These are phyloP conservation scores for Cordyceps farinosa DNA, from an alignment of 2,329 filamentous ascomycete genomes.

Conservation along the genomic window DNA sequence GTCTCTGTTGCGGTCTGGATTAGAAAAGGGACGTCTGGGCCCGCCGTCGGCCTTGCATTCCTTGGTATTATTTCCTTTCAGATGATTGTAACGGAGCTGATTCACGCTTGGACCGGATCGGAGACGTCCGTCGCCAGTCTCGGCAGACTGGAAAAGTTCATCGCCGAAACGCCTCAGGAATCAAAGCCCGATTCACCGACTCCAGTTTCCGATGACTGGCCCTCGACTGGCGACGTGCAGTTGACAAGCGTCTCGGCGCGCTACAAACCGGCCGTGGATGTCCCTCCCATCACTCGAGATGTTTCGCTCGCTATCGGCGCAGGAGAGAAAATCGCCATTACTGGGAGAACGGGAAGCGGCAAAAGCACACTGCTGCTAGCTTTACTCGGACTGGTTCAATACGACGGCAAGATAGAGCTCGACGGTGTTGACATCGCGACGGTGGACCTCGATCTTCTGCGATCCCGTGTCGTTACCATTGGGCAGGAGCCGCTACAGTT, in stretches of 20 bases:
- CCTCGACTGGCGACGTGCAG: background rate
- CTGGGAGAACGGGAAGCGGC: background rate
- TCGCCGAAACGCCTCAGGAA: background rate
- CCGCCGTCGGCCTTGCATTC: conserved; percentile 2
- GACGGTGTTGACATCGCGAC: conserved; percentile 39
- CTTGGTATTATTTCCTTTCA: background rate
- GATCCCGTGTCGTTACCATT: conserved; percentile 39
- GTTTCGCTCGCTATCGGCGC: background rate
- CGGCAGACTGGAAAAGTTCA: background rate
- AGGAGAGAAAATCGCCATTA: background rate
- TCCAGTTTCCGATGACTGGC: background rate
- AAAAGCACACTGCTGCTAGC: conserved; percentile 6
- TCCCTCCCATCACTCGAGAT: background rate
- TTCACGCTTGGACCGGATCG: background rate
- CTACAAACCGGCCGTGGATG: background rate
- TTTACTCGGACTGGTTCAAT: background rate
- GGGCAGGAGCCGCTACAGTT: conserved; percentile 46
- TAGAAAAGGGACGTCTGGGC: background rate
- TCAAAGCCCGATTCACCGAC: no score
- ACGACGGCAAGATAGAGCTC: conserved; percentile 33
- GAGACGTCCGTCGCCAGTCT: background rate
- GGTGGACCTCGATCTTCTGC: conserved; percentile 37
- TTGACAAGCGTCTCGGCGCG: background rate
- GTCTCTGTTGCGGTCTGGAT: background rate
- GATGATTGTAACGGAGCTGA: background rate